Base-by-base conservation (phyloP, 306 rosid genomes). In the Carpinus fangiana region DNA sequence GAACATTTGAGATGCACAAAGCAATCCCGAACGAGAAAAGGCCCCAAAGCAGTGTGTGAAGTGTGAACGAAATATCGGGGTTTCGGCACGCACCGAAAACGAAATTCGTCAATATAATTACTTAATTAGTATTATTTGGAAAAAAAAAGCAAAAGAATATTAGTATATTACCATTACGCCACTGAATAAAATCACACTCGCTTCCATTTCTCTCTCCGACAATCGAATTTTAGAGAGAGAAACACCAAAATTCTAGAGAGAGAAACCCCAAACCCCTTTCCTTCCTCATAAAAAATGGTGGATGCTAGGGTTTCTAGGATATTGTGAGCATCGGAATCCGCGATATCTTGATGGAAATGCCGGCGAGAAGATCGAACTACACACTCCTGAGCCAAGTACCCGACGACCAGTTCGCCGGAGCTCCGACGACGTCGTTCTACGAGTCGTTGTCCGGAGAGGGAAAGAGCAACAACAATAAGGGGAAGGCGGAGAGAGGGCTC, bases 311-410 rank as follows among this genome's bases (percentile, higher is more conserved):
- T 81, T 70, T 70, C 52, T 73, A 52, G 76, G 79, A 78, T 45
- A 89, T 87, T 84, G 83, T 85, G 81, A 80, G 73, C 48, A 26
- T 20, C 75, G 84, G 80, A 67, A 65, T 21, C n/a, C 18, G 61
- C 26, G 4, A 31, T 20, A 71, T 69, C 80, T 82, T 77, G 73
- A 90, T 91, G 98, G 98, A 93, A 90, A 96, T 93, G 92, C 93
- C 94, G 73, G 88, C 85, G 2, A 86, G 94, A 84, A 93, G 98
- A 82, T 89, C 96, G 81, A 93, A 96, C 86, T 96, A 96, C 84
- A 80, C 97, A 2, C 87, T 93, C 7, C 88, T 96, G 12, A 90
- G 86, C 77, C 98, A 93, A 82, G 72, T 82, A 68, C 96, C 97
- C 18, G 97, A 91, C 73, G 99, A 93, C 48, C 92, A 91, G 43